A percentile compares a stretch with the other conserved stretches of the same genome.
Evolutionary conservation across 441 rosid genomes (phyloP).

Genomic region (Theobroma grandiflorum): DNA sequence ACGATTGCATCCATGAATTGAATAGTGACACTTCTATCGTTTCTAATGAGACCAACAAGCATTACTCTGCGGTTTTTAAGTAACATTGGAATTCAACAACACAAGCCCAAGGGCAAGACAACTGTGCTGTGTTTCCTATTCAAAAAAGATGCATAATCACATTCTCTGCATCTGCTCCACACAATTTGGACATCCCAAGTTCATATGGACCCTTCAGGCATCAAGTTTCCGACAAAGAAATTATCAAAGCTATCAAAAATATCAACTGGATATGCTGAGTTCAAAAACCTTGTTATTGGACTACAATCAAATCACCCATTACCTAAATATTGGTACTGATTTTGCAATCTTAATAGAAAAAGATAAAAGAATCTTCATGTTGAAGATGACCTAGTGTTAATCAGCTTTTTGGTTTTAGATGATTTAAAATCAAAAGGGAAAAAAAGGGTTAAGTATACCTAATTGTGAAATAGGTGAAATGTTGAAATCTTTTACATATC

Average conservation of each 20-base stretch:
- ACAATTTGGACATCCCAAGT: not conserved
- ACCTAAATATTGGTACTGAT: not conserved
- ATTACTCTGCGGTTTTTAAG: too few relatives aligned
- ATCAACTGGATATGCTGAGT: not conserved
- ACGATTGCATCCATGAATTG: too few relatives aligned
- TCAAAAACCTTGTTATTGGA: constrained; percentile 1
- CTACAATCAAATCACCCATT: not conserved
- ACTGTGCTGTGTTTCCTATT: too few relatives aligned
- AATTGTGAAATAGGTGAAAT: constrained; percentile 9
- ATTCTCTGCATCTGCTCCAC: not conserved
- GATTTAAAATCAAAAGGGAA: not conserved
- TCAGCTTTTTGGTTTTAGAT: not conserved
- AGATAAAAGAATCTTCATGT: not conserved
- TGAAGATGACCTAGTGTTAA: not conserved
- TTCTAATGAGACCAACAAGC: too few relatives aligned
- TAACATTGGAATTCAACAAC: too few relatives aligned
- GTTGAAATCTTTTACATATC: constrained; percentile 9
- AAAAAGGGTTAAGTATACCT: not conserved
- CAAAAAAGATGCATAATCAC: too few relatives aligned
- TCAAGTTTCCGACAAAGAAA: not conserved
- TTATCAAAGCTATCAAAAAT: not conserved
- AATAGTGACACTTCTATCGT: too few relatives aligned
- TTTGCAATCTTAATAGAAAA: not conserved
- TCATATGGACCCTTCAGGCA: not conserved
- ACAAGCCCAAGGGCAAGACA: too few relatives aligned